phyloP scores from a whole-genome alignment of 106 monocot species.

The Dioscorea dumetorum region DNA sequence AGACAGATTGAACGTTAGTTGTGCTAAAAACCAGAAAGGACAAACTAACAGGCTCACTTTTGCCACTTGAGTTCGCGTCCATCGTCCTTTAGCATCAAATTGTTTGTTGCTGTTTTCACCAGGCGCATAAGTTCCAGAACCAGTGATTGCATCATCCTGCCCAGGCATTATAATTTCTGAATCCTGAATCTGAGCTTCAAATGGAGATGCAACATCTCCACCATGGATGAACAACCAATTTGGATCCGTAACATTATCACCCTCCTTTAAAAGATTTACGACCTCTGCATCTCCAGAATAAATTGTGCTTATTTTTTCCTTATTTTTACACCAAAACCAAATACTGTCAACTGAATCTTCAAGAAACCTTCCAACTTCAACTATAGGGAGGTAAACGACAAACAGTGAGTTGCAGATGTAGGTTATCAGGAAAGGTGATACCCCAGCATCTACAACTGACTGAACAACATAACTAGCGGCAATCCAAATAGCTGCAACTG shows the following conservation, averaged over 20 bases:
- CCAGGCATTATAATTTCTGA: slow-evolving; percentile 5
- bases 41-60: slow-evolving; percentile 82
- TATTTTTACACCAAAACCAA: slow-evolving; percentile 11
- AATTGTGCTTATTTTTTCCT: slow-evolving; percentile 2
- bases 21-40: slow-evolving; percentile 95
- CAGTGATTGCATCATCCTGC: background rate
- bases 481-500: slow-evolving; percentile 90
- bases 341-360: slow-evolving; percentile 42
- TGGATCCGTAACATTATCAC: background rate
- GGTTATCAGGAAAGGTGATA: slow-evolving; percentile 86
- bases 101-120: slow-evolving; percentile 7
- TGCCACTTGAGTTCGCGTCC: slow-evolving; percentile 63
- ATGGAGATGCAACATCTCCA: slow-evolving; percentile 4
- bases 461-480: slow-evolving; percentile 92
- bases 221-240: background rate
- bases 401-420: slow-evolving; percentile 95
- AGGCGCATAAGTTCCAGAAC: slow-evolving; percentile 1
- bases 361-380: slow-evolving; percentile 53
- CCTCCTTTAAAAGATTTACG: slow-evolving; percentile 43
- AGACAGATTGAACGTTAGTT: slow-evolving; percentile 91
- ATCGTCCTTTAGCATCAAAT: slow-evolving; percentile 49
- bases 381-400: slow-evolving; percentile 75
- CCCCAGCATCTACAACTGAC: slow-evolving; percentile 77
- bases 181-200: background rate
- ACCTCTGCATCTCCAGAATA: slow-evolving; percentile 32